phyloP scores from a whole-genome alignment of 768 basidiomycete species.

The Lactarius akahatsu region DNA sequence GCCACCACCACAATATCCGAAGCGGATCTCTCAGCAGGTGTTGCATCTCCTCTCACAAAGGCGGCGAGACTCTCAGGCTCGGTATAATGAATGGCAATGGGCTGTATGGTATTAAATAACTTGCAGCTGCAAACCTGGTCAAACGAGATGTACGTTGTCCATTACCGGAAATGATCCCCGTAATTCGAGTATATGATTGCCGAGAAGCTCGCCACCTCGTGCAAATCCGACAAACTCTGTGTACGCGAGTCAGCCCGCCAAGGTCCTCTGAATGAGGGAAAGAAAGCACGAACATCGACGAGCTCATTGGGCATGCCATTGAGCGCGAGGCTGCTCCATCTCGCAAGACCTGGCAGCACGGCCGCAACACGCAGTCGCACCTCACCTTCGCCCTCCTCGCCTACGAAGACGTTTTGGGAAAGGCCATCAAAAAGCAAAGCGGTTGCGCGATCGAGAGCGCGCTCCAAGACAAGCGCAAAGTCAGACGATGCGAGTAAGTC shows the following conservation, averaged over 20 bases:
- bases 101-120: conserved; percentile 7
- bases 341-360: conserved; percentile 73
- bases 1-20: background rate
- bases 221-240: conserved; percentile 59
- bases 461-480: conserved; percentile 67
- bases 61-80: background rate
- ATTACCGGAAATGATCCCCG: conserved; percentile 50
- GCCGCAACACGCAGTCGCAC: conserved; percentile 69
- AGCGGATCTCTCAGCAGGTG: background rate
- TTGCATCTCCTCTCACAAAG: no score
- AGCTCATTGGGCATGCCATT: conserved; percentile 74
- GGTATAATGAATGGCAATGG: background rate
- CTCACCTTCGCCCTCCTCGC: conserved; percentile 36
- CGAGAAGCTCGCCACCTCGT: conserved; percentile 66
- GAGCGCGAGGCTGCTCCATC: conserved; percentile 72
- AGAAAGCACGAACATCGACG: conserved; percentile 63
- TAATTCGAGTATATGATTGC: conserved; percentile 74
- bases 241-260: conserved; percentile 7
- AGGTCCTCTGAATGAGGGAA: background rate
- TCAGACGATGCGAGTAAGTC: conserved; percentile 62
- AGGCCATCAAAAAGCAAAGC: conserved; percentile 63
- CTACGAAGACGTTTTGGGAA: conserved; percentile 60
- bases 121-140: background rate
- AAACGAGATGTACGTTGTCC: background rate
- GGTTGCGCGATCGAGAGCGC: conserved; percentile 69